Percentiles rank a stretch among this genome's conserved stretches.
These are phyloP conservation scores for Viola pubescens DNA, from an alignment of 441 rosid species.

Conservation along the genomic window DNA sequence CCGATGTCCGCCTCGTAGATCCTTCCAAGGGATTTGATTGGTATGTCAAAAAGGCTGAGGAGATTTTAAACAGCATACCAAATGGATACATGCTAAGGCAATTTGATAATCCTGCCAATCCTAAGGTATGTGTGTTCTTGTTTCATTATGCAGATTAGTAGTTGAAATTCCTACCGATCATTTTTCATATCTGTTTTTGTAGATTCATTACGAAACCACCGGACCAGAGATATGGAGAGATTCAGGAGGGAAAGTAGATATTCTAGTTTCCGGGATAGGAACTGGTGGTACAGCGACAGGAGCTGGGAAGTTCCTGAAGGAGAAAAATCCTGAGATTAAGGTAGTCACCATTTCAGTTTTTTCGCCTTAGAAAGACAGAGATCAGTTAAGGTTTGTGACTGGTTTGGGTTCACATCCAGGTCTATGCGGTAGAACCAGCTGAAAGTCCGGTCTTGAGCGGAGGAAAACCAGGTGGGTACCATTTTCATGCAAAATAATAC, in stretches of 20 bases:
- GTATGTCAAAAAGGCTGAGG: slow-evolving; percentile 37
- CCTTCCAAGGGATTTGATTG: slow-evolving; percentile 36
- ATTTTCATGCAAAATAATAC: neutral
- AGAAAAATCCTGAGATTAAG: slow-evolving; percentile 60
- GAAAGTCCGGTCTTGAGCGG: slow-evolving; percentile 76
- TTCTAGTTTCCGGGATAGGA: slow-evolving; percentile 58
- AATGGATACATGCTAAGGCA: slow-evolving; percentile 43
- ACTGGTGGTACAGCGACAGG: slow-evolving; percentile 81
- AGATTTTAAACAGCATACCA: slow-evolving; percentile 45
- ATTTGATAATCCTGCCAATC: slow-evolving; percentile 58
- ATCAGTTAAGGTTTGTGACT: too few species aligned
- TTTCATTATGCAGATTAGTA: neutral
- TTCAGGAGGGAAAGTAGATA: slow-evolving; percentile 62
- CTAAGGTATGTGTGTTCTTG: slow-evolving; percentile 28
- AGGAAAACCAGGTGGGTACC: slow-evolving; percentile 30
- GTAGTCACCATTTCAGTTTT: slow-evolving; percentile 13
- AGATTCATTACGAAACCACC: slow-evolving; percentile 76
- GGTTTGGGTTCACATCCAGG: slow-evolving; percentile 23
- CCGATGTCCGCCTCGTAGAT: slow-evolving; percentile 50
- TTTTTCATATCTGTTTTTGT: slow-evolving; percentile 2
- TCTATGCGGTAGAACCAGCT: slow-evolving; percentile 58
- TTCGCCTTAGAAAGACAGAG: neutral
- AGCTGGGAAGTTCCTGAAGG: slow-evolving; percentile 61
- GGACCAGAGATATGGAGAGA: slow-evolving; percentile 89
- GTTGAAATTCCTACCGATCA: too few species aligned